Evolutionary conservation across 2,329 filamentous ascomycete species (phyloP), one percentile per base, ranked within the genome.

Genomic region (Metarhizium guizhouense): DNA sequence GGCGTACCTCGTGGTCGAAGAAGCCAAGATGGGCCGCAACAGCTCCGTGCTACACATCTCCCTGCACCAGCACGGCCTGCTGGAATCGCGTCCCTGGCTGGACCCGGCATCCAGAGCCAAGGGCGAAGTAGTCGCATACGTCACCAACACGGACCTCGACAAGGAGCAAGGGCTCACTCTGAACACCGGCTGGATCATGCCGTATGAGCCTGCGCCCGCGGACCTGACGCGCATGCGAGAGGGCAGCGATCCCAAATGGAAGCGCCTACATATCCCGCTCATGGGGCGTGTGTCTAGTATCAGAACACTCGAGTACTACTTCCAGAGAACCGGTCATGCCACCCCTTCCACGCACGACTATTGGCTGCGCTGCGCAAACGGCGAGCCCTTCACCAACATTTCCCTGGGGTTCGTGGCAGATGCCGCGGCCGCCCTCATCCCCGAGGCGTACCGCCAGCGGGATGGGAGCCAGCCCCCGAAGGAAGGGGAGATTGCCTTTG

Each of bases 401-500:
- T 75, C 77, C 1, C 72, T 92, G 2, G 85, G 82, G 0, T 90
- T 81, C 62, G 72, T 90, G 6, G 76, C 77, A 18, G 88, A 93
- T 67, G 49, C 60, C 4, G 82, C 83, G 65, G 88, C 86, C 60
- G 85, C 86, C 2, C 81, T 85, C 65, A 75, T 87, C 29, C 69
- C 87, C 14, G 84, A 89, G 67, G 68, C 70, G 1, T 77, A 72
- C 49, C 66, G 73, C 4, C 71, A 71, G 14, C 47, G 58, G 13
- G 65, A 68, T 2, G 58, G 57, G 8, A 58, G 58, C 0, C 36
- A 56, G 10, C 55, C 60, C 2, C 32, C 57, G 14, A 34, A 20
- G 38, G 40, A 45, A 32, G 65, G 59, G 2, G 53, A 57, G 3
- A 65, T 67, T 38, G 56, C 62, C 0, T 54, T 58, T 38, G 61